Conservation (phyloP, 2,329 filamentous ascomycete species). For the Exophiala aquamarina region DNA sequence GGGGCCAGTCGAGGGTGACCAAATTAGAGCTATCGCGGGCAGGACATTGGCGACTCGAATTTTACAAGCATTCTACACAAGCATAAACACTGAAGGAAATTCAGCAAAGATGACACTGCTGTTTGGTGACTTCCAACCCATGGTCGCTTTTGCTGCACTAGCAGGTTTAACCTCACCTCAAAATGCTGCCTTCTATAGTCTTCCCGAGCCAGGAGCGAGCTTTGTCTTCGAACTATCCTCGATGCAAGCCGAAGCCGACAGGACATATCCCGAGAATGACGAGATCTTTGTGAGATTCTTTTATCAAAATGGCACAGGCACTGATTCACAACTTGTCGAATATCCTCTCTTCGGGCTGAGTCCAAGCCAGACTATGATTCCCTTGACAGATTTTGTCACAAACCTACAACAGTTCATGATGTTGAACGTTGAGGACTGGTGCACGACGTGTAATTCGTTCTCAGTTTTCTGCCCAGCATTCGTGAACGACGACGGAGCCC, state of each 20-base stretch:
- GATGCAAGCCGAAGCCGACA: conserved; percentile 32
- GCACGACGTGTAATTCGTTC: conserved; percentile 45
- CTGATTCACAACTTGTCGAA: conserved; percentile 33
- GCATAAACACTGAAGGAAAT: conserved; percentile 38
- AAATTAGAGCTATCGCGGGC: conserved; percentile 42
- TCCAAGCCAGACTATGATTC: conserved; percentile 47
- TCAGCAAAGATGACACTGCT: conserved; percentile 47
- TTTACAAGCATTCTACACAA: conserved; percentile 39
- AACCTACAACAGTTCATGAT: conserved; percentile 47
- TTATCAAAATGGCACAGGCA: conserved; percentile 56
- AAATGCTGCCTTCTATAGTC: conserved; percentile 47
- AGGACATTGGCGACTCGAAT: conserved; percentile 42
- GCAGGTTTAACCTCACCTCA: conserved; percentile 39
- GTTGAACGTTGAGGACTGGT: conserved; percentile 52
- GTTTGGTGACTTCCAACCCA: conserved; percentile 51
- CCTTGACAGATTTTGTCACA: conserved; percentile 51
- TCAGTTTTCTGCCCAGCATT: conserved; percentile 54
- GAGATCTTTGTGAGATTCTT: conserved; percentile 58
- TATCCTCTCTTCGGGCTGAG: conserved; percentile 55
- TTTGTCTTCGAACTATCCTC: conserved; percentile 56
- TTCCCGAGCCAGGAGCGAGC: conserved; percentile 50
- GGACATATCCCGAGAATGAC: conserved; percentile 39
- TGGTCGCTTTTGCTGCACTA: conserved; percentile 52
- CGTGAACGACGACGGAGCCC: conserved; percentile 10
- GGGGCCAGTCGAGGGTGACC: conserved; percentile 23